Base-by-base conservation (phyloP, 2,329 filamentous ascomycete genomes). In the Aspergillus uvarum region DNA sequence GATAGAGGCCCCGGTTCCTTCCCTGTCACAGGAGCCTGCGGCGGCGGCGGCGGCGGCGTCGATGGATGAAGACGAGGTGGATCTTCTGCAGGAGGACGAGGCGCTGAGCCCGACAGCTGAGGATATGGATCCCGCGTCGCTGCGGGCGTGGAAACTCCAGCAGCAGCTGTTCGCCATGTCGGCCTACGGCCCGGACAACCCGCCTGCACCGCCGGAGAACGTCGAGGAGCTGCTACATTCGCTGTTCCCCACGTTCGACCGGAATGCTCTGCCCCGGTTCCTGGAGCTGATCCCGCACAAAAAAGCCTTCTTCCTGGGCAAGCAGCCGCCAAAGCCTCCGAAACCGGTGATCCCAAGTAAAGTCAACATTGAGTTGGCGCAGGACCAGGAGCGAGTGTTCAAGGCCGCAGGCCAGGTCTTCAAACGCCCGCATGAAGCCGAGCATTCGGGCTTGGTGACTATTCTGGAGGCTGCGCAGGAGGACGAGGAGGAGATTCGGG, bases 261-360 rank as follows among this genome's bases (percentile, higher is more conserved):
- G 87, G 54, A 87, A 91, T 42, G 85, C 87, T 42, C 85, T 90
- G 19, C 86, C 95, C 29, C 86, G 87, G 47, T 97, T 93, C 80
- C 89, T 91, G 68, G 87, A 92, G 61, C 81, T 98, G 5, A 86
- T 99, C 38, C 91, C 91, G 2, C 87, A 89, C 5, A 92, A 93
- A 74, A 87, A 87, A 67, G 89, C 92, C 1, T 83, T 87, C 57
- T 94, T 90, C 76, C 83, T 90, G 63, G 88, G 89, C 59, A 95
- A 96, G 76, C 86, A 87, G 44, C 92, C 93, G 0, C 65, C 82
- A 1, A 96, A 92, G 75, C 88, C 87, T 47, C 91, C 92, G 0
- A 95, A 93, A 75, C 83, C 91, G 16, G 82, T 98, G 3, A 84
- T 92, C 5, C 92, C 92, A 0, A 93, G 89, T 21, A 99, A 99